Conservation (phyloP, 1,284 basidiomycete genomes). For the Irpex sp. region DNA sequence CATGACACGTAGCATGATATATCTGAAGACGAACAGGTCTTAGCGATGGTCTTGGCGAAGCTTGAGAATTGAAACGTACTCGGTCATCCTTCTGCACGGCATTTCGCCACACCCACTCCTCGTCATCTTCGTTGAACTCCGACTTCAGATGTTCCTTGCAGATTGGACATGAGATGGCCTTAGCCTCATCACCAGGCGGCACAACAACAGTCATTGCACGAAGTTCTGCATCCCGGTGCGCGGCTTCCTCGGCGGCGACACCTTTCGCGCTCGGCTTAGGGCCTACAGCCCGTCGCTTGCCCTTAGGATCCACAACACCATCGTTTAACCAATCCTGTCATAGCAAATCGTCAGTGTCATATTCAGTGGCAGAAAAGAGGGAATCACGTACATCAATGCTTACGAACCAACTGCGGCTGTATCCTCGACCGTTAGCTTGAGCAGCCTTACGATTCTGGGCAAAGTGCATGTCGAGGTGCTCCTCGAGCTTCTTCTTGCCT, state of each 20-base stretch:
- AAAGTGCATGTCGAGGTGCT: conserved; percentile 98
- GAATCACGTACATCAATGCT: conserved; percentile 70
- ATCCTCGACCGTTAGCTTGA: conserved; percentile 82
- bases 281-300: conserved; percentile 59
- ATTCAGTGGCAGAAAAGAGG: conserved; percentile 5
- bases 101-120: conserved; percentile 98
- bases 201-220: conserved; percentile 83
- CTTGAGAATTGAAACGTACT: conserved; percentile 43
- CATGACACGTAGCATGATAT: conserved; percentile 90
- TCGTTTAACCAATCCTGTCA: conserved; percentile 84
- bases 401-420: conserved; percentile 91
- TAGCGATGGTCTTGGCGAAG: conserved; percentile 1
- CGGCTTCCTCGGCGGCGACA: conserved; percentile 61
- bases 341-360: conserved; percentile 15
- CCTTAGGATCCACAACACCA: conserved; percentile 52
- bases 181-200: conserved; percentile 82
- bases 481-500: conserved; percentile 80
- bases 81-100: conserved; percentile 80
- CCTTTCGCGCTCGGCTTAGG: conserved; percentile 50
- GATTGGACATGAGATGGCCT: conserved; percentile 84
- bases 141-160: conserved; percentile 94
- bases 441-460: conserved; percentile 88
- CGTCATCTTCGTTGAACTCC: conserved; percentile 94
- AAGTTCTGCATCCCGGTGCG: conserved; percentile 71
- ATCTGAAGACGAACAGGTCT: conserved; percentile 42